A percentile compares a stretch with the other conserved stretches of the same genome.
Evolutionary conservation across 768 basidiomycete species (phyloP).

Genomic region (Mycena vulgaris): DNA sequence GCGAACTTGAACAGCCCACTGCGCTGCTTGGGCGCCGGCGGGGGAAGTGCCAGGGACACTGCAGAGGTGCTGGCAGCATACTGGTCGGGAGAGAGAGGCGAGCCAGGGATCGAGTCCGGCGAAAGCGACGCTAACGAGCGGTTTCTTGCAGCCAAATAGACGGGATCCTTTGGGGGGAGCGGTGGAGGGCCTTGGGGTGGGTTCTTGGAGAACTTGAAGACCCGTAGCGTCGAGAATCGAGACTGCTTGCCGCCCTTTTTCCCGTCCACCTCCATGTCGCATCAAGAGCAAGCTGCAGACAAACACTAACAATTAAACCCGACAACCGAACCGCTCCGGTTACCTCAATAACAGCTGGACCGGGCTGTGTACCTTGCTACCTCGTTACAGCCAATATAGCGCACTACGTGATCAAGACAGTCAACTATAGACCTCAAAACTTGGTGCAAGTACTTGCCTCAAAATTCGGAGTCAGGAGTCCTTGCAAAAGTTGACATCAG

Average conservation of each 20-base stretch:
- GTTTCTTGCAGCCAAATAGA: constrained; percentile 59
- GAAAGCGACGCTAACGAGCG: constrained; percentile 65
- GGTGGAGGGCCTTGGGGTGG: constrained; percentile 59
- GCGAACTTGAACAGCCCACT: constrained; percentile 60
- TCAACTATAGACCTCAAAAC: too few relatives aligned
- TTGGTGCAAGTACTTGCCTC: too few relatives aligned
- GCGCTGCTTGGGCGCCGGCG: constrained; percentile 48
- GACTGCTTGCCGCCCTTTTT: constrained; percentile 45
- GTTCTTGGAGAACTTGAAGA: constrained; percentile 38
- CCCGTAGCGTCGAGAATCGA: constrained; percentile 40
- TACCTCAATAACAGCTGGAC: too few relatives aligned
- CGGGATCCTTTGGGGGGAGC: constrained; percentile 76
- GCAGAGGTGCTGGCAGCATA: constrained; percentile 51
- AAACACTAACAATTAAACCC: background rate
- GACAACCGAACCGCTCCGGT: too few relatives aligned
- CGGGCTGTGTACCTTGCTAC: too few relatives aligned
- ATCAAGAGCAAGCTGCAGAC: background rate
- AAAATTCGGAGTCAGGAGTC: too few relatives aligned
- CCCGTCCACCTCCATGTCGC: constrained; percentile 39
- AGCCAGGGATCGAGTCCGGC: constrained; percentile 58
- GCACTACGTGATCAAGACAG: too few relatives aligned
- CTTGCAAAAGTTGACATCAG: too few relatives aligned
- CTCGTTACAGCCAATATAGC: too few relatives aligned
- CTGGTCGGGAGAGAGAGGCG: constrained; percentile 57
- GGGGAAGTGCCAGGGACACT: constrained; percentile 52